Evolutionary conservation across 805 yeast genomes (phyloP).

Genomic region (Jamesozyma jinghongensis): DNA sequence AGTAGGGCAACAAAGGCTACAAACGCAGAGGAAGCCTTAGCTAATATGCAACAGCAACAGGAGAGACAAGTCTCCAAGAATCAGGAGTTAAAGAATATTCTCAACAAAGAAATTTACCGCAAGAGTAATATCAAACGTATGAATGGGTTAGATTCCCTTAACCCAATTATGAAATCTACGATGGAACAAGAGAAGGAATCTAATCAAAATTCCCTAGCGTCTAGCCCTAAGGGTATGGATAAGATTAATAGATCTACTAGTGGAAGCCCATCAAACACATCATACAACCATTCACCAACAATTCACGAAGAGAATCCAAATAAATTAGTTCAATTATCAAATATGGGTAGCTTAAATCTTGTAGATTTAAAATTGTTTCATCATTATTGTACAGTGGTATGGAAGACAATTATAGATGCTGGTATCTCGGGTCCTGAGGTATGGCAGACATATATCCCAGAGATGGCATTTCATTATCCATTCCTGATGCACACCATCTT

Average conservation of each 20-base stretch:
- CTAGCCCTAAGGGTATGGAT: conserved; percentile 5
- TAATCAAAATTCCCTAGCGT: conserved; percentile 1
- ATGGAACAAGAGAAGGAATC: conserved; percentile 1
- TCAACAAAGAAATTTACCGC: neutral
- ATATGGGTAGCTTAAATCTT: conserved; percentile 44
- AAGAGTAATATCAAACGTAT: neutral
- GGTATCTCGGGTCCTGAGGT: conserved; percentile 75
- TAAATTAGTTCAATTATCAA: conserved; percentile 12
- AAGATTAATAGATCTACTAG: neutral
- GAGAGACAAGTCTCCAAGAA: conserved; percentile 13
- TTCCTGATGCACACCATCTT: conserved; percentile 86
- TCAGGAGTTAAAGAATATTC: conserved; percentile 3
- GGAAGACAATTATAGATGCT: conserved; percentile 81
- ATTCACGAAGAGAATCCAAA: neutral
- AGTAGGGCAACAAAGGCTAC: conserved; percentile 19
- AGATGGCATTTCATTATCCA: conserved; percentile 78
- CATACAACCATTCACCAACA: neutral
- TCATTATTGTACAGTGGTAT: conserved; percentile 77
- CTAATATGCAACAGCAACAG: conserved; percentile 27
- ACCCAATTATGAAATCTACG: conserved; percentile 3
- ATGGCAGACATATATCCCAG: conserved; percentile 84
- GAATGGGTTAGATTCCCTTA: conserved; percentile 1
- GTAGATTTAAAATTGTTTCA: conserved; percentile 75
- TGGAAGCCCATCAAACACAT: conserved; percentile 2
- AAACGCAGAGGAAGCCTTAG: conserved; percentile 26